Percentiles rank a stretch among this genome's conserved stretches.
phyloP scores from a whole-genome alignment of 1,284 basidiomycete genomes.

The Rhodotorula sp. region DNA sequence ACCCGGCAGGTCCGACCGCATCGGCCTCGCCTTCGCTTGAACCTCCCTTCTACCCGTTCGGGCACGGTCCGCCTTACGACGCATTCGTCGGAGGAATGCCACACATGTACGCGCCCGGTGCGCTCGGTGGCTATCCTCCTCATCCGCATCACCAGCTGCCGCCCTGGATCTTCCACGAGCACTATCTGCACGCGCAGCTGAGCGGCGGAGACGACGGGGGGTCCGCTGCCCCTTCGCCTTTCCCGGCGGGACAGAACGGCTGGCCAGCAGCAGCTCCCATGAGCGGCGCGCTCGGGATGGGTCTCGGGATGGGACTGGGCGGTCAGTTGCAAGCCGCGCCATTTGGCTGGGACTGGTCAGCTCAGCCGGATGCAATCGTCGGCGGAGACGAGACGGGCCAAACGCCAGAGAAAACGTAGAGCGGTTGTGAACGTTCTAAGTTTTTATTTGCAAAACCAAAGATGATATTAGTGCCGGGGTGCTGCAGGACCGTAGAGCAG shows the following conservation, averaged over 20 bases:
- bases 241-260: neutral
- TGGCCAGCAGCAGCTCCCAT: neutral
- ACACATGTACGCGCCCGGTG: neutral
- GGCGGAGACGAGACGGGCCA: neutral
- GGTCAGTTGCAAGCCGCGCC: neutral
- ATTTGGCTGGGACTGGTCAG: conserved; percentile 6
- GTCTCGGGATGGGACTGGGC: neutral
- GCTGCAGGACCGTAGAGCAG: conserved; percentile 12
- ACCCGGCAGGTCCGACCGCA: neutral
- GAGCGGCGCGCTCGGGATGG: neutral
- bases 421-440: neutral
- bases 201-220: conserved; percentile 9
- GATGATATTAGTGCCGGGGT: neutral
- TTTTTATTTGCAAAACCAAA: neutral
- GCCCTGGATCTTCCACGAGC: conserved; percentile 27
- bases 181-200: conserved; percentile 17
- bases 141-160: conserved; percentile 5
- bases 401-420: neutral
- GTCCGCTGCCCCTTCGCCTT: neutral
- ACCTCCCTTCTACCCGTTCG: neutral
- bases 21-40: neutral
- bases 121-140: neutral
- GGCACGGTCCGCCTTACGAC: neutral
- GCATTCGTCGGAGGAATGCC: neutral
- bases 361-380: neutral